Evolutionary conservation across 345 rosid genomes (phyloP).

Genomic region (Stellera chamaejasme): DNA sequence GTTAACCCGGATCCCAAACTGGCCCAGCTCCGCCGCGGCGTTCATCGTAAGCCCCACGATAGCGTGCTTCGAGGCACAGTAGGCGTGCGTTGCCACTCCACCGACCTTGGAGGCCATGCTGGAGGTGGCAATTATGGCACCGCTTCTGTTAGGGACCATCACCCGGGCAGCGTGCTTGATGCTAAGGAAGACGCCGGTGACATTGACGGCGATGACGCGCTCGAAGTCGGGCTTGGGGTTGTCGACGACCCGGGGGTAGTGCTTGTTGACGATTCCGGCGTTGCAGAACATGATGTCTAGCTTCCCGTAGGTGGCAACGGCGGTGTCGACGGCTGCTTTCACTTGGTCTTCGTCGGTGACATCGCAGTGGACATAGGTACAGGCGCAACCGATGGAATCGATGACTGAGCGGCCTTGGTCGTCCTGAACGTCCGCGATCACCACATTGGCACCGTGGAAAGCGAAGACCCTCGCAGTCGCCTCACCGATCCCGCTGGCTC

Average conservation of each 20-base stretch:
- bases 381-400: slow-evolving; percentile 12
- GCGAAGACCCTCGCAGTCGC: slow-evolving; percentile 13
- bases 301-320: slow-evolving; percentile 25
- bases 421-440: slow-evolving; percentile 24
- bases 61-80: slow-evolving; percentile 20
- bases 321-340: slow-evolving; percentile 12
- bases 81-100: slow-evolving; percentile 17
- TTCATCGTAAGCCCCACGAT: slow-evolving; percentile 17
- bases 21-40: slow-evolving; percentile 17
- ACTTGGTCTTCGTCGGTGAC: slow-evolving; percentile 22
- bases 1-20: slow-evolving; percentile 18
- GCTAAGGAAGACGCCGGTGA: slow-evolving; percentile 22
- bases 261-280: slow-evolving; percentile 19
- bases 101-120: slow-evolving; percentile 12
- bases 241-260: slow-evolving; percentile 15
- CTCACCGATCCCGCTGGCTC: slow-evolving; percentile 6
- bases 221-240: slow-evolving; percentile 17
- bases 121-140: slow-evolving; percentile 11
- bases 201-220: slow-evolving; percentile 13
- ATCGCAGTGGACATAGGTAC: slow-evolving; percentile 24
- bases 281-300: slow-evolving; percentile 34
- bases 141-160: slow-evolving; percentile 17
- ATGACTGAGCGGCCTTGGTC: slow-evolving; percentile 17
- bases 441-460: slow-evolving; percentile 25
- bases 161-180: slow-evolving; percentile 35